Base-by-base conservation (phyloP, 768 basidiomycete species). In the Lentinula detonsa region DNA sequence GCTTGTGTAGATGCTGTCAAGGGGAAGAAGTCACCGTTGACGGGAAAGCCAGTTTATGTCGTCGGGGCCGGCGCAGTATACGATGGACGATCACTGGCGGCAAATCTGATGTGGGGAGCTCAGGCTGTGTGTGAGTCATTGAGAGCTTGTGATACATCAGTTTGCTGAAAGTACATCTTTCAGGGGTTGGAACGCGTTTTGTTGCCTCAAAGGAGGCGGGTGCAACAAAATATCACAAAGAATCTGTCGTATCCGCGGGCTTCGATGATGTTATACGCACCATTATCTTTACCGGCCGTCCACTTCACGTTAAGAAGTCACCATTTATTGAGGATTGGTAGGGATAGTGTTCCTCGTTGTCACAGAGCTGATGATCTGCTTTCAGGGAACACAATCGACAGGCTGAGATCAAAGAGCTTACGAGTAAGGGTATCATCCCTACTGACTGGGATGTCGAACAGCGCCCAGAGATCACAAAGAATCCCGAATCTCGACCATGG, bases 11-110 rank as follows among this genome's bases (percentile, higher is more conserved):
- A 95, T 67, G 84, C 82, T 23, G 87, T 87, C 69, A 89, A 85
- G 69, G 90, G 89, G 7, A 81, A 78, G 73, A 88, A 76, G 65
- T 91, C 90, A 0, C 86, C 93, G 9, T 74, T 97, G 62, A 96
- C 88, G 0, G 91, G 91, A 51, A 76, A 86, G 65, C 92, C 92
- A 0, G 79, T 97, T 10, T 91, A 92, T 68, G 91, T 98, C 48
- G 75, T 98, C 61, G 95, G 93, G 31, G 95, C 95, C 4, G 95
- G 95, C 35, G 95, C 93, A 0, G 89, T 98, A 18, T 93, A 85
- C 73, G 93, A 96, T 65, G 94, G 94, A 4, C 83, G 94, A 54
- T 83, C 90, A 61, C 79, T 96, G 8, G 94, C 92, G 3, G 91
- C 95, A 15, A 93, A 95, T 68, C 73, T 98, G 59, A 79, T 86